Evolutionary conservation across 192 early-diverging fungal species (phyloP), one percentile per base, ranked within the genome.

Genomic region (Coemansia umbellata): DNA sequence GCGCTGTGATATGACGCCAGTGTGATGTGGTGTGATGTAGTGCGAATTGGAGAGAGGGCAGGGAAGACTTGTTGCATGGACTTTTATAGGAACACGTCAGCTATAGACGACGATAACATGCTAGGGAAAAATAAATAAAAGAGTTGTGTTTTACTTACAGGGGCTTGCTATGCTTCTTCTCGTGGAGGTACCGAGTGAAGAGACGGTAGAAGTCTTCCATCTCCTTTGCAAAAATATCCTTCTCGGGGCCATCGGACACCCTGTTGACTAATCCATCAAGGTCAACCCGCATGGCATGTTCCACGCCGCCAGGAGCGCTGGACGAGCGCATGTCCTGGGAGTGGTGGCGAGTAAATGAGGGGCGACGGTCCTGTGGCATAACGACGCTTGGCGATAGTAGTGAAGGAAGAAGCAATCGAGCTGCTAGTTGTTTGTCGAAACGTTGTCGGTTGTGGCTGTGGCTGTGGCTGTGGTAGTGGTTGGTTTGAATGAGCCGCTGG

Each of bases 161-260:
- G 23, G 74, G 74, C 49, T 66, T 70, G 53, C 62, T 69, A 47
- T 77, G 67, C 68, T 77, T 77, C 67, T 77, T 77, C 47, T 96
- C 92, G 36, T 80, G 78, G 37, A 97, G 78, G 66, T 89, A 99
- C 44, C 97, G 88, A 31, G 77, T 85, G 69, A 90, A 91, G 23
- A 93, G 80, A 31, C 81, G 75, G 63, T 84, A 91, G 69, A 92
- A 93, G 66, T 83, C 83, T 54, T 90, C 89, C 90, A 92, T 91
- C 41, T 92, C 88, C 53, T 81, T 87, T 64, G 77, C 61, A 56
- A 89, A 91, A 50, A 59, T 67, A 41, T 62, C 61, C 53, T 60
- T 63, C 11, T 75, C 72, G 9, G 66, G 72, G 0, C 72, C 72
- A 3, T n/a, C 30, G 14, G 65, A 57, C 57, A 63, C 47, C 57